Conservation (phyloP, 2,329 filamentous ascomycete genomes). For the Parasarocladium wereldwijsianum region DNA sequence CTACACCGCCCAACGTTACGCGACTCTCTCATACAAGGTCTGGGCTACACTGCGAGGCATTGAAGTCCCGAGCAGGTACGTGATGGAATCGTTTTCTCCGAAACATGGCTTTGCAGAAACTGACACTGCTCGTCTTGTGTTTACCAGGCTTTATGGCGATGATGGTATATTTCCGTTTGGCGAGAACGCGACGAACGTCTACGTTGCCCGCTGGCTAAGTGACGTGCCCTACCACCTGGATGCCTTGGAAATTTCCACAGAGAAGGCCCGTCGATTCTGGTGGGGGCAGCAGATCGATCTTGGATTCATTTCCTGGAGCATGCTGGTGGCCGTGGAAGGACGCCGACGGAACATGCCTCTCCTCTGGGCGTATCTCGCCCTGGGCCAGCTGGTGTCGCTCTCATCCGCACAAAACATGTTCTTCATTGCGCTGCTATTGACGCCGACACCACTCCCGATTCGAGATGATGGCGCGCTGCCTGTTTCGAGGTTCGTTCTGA, state of each 20-base stretch:
- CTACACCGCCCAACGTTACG: conserved; percentile 27
- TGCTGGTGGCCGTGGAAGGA: conserved; percentile 44
- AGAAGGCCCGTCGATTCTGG: conserved; percentile 40
- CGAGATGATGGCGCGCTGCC: conserved; percentile 12
- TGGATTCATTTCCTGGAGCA: conserved; percentile 36
- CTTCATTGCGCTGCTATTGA: conserved; percentile 42
- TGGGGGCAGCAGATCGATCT: conserved; percentile 48
- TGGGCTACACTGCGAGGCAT: conserved; percentile 30
- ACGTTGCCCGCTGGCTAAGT: conserved; percentile 35
- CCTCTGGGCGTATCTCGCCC: conserved; percentile 38
- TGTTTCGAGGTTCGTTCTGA: conserved; percentile 13
- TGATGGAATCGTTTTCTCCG: no score
- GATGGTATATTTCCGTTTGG: conserved; percentile 21
- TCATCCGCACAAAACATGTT: conserved; percentile 51
- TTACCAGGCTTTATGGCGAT: conserved; percentile 11
- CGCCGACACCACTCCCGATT: conserved; percentile 29
- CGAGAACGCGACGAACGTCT: conserved; percentile 14
- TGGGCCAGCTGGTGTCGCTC: conserved; percentile 45
- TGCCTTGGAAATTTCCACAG: conserved; percentile 37
- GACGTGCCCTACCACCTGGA: conserved; percentile 37
- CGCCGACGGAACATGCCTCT: conserved; percentile 39
- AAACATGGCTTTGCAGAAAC: background rate
- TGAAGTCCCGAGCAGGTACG: conserved; percentile 20
- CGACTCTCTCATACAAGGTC: conserved; percentile 29
- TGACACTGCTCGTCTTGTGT: conserved; percentile 5